Evolutionary conservation across 1,284 basidiomycete genomes (phyloP).

Genomic region (Ganoderma leucocontextum): DNA sequence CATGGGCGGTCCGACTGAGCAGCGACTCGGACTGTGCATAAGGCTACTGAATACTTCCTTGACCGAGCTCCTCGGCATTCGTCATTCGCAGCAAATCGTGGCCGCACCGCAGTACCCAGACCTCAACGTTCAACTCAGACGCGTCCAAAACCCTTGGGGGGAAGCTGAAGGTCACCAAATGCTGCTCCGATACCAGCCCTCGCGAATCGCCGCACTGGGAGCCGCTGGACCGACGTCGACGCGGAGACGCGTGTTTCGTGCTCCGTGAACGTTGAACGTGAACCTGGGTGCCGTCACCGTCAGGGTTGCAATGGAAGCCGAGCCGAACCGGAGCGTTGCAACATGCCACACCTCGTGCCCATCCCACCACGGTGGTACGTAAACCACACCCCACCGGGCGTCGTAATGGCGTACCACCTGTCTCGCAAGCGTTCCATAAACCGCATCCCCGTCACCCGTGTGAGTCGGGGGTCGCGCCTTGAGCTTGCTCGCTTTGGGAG

Average conservation of each 20-base stretch:
- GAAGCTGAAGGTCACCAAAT: neutral
- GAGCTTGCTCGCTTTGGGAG: neutral
- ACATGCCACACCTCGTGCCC: neutral
- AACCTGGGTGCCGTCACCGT: neutral
- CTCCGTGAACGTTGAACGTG: conserved; percentile 1
- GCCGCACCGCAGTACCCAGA: neutral
- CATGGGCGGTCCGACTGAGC: neutral
- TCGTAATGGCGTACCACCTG: conserved; percentile 7
- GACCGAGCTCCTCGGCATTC: neutral
- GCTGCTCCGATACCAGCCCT: neutral
- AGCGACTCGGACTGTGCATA: neutral
- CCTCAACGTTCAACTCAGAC: neutral
- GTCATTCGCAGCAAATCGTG: neutral
- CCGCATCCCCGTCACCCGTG: neutral
- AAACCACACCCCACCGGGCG: conserved; percentile 6
- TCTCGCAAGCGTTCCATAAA: conserved; percentile 1
- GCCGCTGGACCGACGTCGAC: neutral
- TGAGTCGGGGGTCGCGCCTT: neutral
- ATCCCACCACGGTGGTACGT: neutral
- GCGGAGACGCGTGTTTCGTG: conserved; percentile 10
- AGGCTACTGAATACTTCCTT: neutral
- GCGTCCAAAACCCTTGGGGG: neutral
- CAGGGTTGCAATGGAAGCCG: neutral
- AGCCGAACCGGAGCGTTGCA: neutral
- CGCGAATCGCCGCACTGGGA: neutral